These are phyloP conservation scores for Podila horticola DNA, from an alignment of 192 early-diverging fungal genomes.

Conservation along the genomic window DNA sequence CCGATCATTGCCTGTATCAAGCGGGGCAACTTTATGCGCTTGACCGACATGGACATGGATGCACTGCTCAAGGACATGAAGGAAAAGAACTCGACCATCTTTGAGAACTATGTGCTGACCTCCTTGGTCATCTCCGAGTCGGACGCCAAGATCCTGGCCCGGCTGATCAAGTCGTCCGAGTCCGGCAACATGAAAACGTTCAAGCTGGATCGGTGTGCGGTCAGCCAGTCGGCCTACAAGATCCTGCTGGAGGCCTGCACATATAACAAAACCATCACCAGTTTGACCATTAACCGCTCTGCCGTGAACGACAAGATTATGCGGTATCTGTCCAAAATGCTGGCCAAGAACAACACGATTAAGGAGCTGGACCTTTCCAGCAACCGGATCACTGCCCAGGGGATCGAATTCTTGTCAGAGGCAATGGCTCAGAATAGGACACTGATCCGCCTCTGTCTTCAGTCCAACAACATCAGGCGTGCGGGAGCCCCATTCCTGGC, in stretches of 20 bases:
- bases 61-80: slow-evolving; percentile 15
- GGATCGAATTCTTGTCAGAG: slow-evolving; percentile 23
- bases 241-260: slow-evolving; percentile 26
- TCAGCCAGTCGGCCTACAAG: slow-evolving; percentile 42
- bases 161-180: slow-evolving; percentile 29
- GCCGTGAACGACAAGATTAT: slow-evolving; percentile 52
- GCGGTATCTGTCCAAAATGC: slow-evolving; percentile 36
- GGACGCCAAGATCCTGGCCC: slow-evolving; percentile 32
- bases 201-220: slow-evolving; percentile 25
- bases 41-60: slow-evolving; percentile 28
- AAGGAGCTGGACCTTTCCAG: slow-evolving; percentile 36
- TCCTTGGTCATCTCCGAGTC: slow-evolving; percentile 18
- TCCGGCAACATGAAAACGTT: slow-evolving; percentile 41
- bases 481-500: slow-evolving; percentile 30
- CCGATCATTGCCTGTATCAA: slow-evolving; percentile 22
- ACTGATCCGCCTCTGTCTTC: slow-evolving; percentile 34
- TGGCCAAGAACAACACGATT: slow-evolving; percentile 29
- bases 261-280: slow-evolving; percentile 35
- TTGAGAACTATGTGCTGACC: slow-evolving; percentile 27
- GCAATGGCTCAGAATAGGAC: slow-evolving; percentile 22
- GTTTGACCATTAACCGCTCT: slow-evolving; percentile 38
- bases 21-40: slow-evolving; percentile 27
- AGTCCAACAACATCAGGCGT: slow-evolving; percentile 47
- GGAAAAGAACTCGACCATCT: slow-evolving; percentile 27
- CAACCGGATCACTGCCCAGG: slow-evolving; percentile 40